Conservation (phyloP, 2,329 filamentous ascomycete species). For the Penicillium sp. region DNA sequence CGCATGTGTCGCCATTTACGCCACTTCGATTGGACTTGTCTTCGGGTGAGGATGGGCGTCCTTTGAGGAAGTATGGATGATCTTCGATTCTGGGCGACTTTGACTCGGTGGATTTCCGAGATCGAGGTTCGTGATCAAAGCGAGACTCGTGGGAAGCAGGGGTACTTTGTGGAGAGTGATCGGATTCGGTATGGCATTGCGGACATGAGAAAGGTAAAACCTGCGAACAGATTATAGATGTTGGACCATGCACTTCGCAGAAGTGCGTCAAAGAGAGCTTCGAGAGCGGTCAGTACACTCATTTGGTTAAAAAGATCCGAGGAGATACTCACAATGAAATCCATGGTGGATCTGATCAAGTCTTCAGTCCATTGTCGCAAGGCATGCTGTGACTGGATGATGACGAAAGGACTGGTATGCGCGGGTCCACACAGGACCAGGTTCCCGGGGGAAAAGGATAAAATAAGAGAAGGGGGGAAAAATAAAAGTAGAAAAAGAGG, state of each 20-base stretch:
- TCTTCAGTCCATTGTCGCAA: constrained; percentile 34
- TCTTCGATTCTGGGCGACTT: constrained; percentile 42
- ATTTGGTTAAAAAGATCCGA: neutral
- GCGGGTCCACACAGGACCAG: constrained; percentile 19
- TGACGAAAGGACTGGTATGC: constrained; percentile 23
- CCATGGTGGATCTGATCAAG: constrained; percentile 32
- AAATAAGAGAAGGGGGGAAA: neutral
- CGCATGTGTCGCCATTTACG: constrained; percentile 52
- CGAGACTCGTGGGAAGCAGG: constrained; percentile 25
- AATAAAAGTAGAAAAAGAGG: neutral
- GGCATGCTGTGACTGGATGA: constrained; percentile 28
- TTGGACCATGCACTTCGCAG: constrained; percentile 60
- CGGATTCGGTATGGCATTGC: constrained; percentile 48
- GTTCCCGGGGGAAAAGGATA: constrained; percentile 19
- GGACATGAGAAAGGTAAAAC: constrained; percentile 53
- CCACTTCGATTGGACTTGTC: constrained; percentile 44
- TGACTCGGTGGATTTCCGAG: constrained; percentile 15
- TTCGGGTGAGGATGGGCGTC: constrained; percentile 40
- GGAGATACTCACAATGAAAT: constrained; percentile 45
- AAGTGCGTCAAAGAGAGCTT: constrained; percentile 61
- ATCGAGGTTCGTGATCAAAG: constrained; percentile 14
- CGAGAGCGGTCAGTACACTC: constrained; percentile 3
- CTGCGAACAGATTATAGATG: constrained; percentile 60
- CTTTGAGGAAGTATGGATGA: constrained; percentile 51
- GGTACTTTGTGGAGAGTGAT: constrained; percentile 36